A percentile compares a stretch with the other conserved stretches of the same genome.
These are phyloP conservation scores for Knufia petricola DNA, from an alignment of 2,329 filamentous ascomycete genomes.

Conservation along the genomic window DNA sequence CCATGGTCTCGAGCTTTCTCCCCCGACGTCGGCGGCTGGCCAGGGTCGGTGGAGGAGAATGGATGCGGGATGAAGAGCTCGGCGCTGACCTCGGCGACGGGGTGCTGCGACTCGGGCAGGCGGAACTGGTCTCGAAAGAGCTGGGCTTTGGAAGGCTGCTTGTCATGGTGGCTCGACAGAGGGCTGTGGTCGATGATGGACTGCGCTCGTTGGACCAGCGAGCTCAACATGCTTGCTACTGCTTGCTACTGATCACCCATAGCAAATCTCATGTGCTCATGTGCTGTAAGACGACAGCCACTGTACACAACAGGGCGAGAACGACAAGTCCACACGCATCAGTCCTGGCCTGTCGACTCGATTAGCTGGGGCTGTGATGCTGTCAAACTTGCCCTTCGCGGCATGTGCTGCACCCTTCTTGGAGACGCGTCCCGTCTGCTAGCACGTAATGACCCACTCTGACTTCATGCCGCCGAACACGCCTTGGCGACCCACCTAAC, in stretches of 20 bases:
- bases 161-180: conserved; percentile 61
- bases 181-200: conserved; percentile 86
- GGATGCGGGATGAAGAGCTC: conserved; percentile 79
- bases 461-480: too few relatives aligned
- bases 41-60: conserved; percentile 40
- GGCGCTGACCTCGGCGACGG: conserved; percentile 90
- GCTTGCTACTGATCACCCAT: too few relatives aligned
- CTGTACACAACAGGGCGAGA: neutral
- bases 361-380: neutral
- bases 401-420: neutral
- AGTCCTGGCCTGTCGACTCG: neutral
- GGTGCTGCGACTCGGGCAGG: conserved; percentile 81
- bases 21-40: conserved; percentile 44
- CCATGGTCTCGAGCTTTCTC: conserved; percentile 52
- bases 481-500: conserved; percentile 1
- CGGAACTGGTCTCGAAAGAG: conserved; percentile 96
- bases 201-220: conserved; percentile 89
- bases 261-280: conserved; percentile 2
- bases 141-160: conserved; percentile 78
- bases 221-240: conserved; percentile 47
- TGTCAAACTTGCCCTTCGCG: too few relatives aligned
- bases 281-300: neutral
- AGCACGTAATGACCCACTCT: too few relatives aligned
- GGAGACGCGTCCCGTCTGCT: neutral
- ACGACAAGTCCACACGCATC: neutral